Conservation (phyloP, 2,329 filamentous ascomycete genomes). For the Calonectria hongkongensis region DNA sequence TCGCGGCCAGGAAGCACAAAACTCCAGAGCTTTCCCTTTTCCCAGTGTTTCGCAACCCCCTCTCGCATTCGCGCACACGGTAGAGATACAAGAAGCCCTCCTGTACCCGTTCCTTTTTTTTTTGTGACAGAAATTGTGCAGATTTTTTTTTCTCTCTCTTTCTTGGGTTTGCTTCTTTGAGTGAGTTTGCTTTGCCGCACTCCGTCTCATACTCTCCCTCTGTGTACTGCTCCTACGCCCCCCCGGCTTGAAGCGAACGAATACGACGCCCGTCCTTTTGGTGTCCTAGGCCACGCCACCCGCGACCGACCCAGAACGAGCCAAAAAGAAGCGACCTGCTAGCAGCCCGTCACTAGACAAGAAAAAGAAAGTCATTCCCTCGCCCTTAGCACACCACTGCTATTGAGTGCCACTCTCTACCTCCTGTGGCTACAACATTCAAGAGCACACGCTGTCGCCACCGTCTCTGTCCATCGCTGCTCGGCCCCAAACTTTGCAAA, state of each 20-base stretch:
- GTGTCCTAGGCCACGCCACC: constrained; percentile 19
- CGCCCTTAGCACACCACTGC: background rate
- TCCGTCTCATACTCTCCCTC: background rate
- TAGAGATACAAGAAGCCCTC: background rate
- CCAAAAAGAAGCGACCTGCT: background rate
- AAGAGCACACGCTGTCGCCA: background rate
- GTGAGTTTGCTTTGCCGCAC: background rate
- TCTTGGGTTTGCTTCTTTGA: background rate
- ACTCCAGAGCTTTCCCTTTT: constrained; percentile 6
- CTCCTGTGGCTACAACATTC: background rate
- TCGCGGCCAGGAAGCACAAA: constrained; percentile 3
- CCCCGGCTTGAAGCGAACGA: constrained; percentile 28
- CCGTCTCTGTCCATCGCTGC: background rate
- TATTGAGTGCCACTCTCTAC: background rate
- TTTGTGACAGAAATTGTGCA: no score
- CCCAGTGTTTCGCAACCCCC: background rate
- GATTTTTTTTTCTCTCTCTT: constrained; percentile 2
- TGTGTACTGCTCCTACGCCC: background rate
- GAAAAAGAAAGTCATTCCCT: constrained; percentile 13
- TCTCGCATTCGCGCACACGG: background rate
- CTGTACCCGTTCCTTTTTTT: background rate
- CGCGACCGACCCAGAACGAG: background rate
- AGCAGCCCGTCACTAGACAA: constrained; percentile 3
- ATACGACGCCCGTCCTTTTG: constrained; percentile 16
- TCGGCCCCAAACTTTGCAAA: background rate